Percentiles rank a stretch among this genome's conserved stretches.
phyloP scores from a whole-genome alignment of 345 rosid genomes.

The Gossypium anomalum region DNA sequence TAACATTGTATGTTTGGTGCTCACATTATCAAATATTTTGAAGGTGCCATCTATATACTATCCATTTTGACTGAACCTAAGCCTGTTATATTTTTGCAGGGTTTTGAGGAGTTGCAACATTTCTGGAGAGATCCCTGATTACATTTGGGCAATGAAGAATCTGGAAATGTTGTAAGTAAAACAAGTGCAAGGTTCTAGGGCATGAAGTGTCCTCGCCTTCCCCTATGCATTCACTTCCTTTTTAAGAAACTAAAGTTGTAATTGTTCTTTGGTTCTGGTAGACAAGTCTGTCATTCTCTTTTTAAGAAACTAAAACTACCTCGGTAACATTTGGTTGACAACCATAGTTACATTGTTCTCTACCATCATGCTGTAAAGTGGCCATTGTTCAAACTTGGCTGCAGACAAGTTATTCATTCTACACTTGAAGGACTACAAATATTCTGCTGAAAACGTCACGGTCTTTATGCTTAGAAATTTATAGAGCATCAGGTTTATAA shows the following conservation, averaged over 20 bases:
- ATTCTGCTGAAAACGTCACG: not conserved
- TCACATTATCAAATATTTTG: constrained; percentile 1
- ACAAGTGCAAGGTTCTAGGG: not conserved
- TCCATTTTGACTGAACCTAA: constrained; percentile 13
- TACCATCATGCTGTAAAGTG: not conserved
- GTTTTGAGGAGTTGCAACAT: constrained; percentile 43
- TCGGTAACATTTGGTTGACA: not conserved
- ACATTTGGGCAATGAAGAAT: constrained; percentile 27
- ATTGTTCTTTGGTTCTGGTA: not conserved
- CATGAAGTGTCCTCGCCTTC: not conserved
- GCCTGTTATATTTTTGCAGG: constrained; percentile 25
- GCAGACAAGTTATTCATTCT: not conserved
- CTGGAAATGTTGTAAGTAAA: constrained; percentile 39
- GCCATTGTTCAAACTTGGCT: not conserved
- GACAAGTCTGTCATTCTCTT: not conserved
- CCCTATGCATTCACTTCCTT: not conserved
- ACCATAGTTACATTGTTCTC: not conserved
- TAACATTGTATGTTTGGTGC: constrained; percentile 38
- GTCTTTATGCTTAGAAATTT: constrained; percentile 1
- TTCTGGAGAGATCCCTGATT: constrained; percentile 36
- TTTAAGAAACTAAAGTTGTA: not conserved
- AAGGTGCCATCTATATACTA: not conserved
- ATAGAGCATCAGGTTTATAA: not conserved
- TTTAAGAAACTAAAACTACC: not conserved
- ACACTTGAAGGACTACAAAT: not conserved